Evolutionary conservation across 2,329 filamentous ascomycete genomes (phyloP).

Genomic region (Alternaria metachromatica): DNA sequence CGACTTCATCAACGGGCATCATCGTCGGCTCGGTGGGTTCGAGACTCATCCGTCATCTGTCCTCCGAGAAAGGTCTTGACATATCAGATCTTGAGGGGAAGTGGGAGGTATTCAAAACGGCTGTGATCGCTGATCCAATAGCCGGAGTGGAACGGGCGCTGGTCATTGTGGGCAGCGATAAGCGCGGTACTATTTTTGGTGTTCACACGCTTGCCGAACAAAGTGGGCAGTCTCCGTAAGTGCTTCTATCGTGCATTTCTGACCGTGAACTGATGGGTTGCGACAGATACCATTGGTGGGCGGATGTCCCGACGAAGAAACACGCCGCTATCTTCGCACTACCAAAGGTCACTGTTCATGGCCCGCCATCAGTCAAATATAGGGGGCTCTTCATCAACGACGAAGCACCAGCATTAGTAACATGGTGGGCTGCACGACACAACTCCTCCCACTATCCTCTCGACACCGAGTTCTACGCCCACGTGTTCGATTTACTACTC

Average conservation of each 20-base stretch:
- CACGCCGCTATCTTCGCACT: constrained; percentile 62
- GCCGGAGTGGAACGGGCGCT: constrained; percentile 63
- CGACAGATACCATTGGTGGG: constrained; percentile 67
- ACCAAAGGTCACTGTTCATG: constrained; percentile 61
- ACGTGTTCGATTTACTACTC: constrained; percentile 72
- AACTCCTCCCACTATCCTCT: constrained; percentile 56
- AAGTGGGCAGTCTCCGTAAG: constrained; percentile 67
- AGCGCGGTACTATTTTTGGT: constrained; percentile 70
- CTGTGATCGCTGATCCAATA: constrained; percentile 63
- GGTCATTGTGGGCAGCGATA: constrained; percentile 69
- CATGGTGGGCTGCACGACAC: constrained; percentile 58
- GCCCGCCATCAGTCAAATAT: constrained; percentile 67
- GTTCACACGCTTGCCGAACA: constrained; percentile 73
- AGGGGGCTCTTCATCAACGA: constrained; percentile 74
- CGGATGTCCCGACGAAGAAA: constrained; percentile 63
- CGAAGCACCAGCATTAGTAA: constrained; percentile 68
- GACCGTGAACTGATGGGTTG: neutral
- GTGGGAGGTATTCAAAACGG: constrained; percentile 71
- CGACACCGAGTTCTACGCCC: constrained; percentile 68
- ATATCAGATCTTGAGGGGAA: constrained; percentile 61
- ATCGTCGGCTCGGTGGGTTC: constrained; percentile 72
- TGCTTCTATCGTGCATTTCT: fast-evolving
- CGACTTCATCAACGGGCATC: constrained; percentile 52
- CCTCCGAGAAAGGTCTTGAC: constrained; percentile 63
- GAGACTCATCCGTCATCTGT: constrained; percentile 62